These are phyloP conservation scores for Myxozyma melibiosi DNA, from an alignment of 805 yeast species.

Conservation along the genomic window DNA sequence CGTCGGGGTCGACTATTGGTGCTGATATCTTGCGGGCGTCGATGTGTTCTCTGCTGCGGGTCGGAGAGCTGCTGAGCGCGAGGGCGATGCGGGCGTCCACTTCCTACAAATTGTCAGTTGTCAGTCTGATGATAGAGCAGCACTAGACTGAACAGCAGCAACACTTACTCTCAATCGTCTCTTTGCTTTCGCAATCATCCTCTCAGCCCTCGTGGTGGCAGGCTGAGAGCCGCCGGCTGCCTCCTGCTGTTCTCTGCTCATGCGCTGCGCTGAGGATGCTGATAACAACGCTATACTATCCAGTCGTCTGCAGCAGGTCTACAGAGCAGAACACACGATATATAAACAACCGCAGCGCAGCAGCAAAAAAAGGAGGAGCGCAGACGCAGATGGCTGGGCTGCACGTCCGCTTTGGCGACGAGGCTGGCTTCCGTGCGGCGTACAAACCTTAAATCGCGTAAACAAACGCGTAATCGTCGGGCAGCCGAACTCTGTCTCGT, in stretches of 20 bases:
- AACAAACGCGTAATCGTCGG: too few species aligned
- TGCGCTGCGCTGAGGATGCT: too few species aligned
- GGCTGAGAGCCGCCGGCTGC: background rate
- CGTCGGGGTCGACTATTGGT: background rate
- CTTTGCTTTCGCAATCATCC: conserved; percentile 25
- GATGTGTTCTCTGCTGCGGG: background rate
- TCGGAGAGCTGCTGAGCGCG: conserved; percentile 6
- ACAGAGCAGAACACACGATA: background rate
- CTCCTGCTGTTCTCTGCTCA: background rate
- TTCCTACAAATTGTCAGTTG: conserved; percentile 5
- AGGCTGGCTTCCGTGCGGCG: conserved; percentile 12
- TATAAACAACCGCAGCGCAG: background rate
- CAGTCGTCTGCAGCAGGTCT: too few species aligned
- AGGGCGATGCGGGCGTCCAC: conserved; percentile 22
- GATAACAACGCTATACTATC: too few species aligned
- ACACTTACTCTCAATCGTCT: conserved; percentile 19
- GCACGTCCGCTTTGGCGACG: background rate
- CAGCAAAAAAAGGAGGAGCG: background rate
- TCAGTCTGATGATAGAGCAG: background rate
- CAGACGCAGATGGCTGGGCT: background rate
- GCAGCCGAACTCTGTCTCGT: too few species aligned
- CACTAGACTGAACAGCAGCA: background rate
- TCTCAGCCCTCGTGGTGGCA: conserved; percentile 11
- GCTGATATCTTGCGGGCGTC: background rate
- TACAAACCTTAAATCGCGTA: conserved; percentile 3